Base-by-base conservation (phyloP, 2,329 filamentous ascomycete genomes). In the Paracorniculantispora psalliotae region DNA sequence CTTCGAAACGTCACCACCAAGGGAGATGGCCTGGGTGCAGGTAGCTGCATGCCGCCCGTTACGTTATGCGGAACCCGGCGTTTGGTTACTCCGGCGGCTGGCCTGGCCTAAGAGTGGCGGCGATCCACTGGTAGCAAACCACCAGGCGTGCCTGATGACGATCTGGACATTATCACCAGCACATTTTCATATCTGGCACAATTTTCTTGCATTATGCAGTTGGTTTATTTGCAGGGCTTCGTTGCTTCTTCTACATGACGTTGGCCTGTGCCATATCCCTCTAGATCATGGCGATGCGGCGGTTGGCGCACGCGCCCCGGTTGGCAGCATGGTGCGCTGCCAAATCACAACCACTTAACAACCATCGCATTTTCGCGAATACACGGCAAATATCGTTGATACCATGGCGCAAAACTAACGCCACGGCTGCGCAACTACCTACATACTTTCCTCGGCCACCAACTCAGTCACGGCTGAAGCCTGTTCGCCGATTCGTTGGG, bases 361-460 rank as follows among this genome's bases (percentile, higher is more conserved):
- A 57, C 48, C 66, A 62, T 50, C 67, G 63, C 30, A 49, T 64
- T 25, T 63, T 63, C 52, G 61, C 64, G 21, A 35, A 50, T 28
- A 17, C 47, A 19, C 66, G 72, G 53, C 65, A 65, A 55, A 65
- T 75, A 37, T 74, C 72, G 0, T 63, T 75, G 23, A 61, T 73
- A 12, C 72, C 72, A 41, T 74, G 72, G 66, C 67, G 67, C 23
- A 52, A 66, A 63, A 59, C 5, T 66, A 59, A 44, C 4, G n/a
- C 55, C 61, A 9, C 59, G 5, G 17, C 63, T 2, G 53, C 63
- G 2, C 62, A 65, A 6, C 48, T 73, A 1, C 71, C 72, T 0
- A 67, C 73, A 2, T 75, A 73, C 51, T 75, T 75, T 26, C 61
- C 70, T 4, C 66, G 59, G 26, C 60, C 52, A 13, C 19, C 59